Base-by-base conservation (phyloP, 257 asterid species). In the Salvia hispanica region DNA sequence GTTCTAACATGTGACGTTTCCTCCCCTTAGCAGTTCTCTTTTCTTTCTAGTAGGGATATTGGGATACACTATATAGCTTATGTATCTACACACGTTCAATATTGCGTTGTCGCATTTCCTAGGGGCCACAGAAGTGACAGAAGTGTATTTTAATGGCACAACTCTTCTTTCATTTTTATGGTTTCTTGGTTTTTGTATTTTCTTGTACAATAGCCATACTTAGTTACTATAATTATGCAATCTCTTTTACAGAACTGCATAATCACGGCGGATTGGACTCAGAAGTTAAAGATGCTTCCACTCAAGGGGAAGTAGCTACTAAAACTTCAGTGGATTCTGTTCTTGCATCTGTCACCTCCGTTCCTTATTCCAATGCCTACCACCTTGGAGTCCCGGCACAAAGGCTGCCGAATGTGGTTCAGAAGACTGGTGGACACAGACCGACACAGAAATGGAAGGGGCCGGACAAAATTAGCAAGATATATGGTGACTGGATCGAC, bases 401-500 rank as follows among this genome's bases (percentile, higher is more conserved):
- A 53, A 83, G 92, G 78, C 34, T 80, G 68, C 64, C 89, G 6
- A 79, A 75, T 57, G 79, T 48, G 51, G 54, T 71, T 5, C 82
- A 52, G 70, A 78, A 46, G 63, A 46, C 82, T 0, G 85, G 82
- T 0, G 85, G 82, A 33, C 71, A 46, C n/a, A 69, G 83, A 39
- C 16, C 61, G 28, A 54, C 16, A 1, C 85, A 76, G 65, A 84
- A 79, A 58, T 81, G 90, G 84, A 84, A 82, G 57, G 85, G 98
- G n/a, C 98, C 96, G 0, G 86, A 92, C 58, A 89, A 86, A 75
- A 92, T 92, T 40, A 81, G 86, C 83, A 84, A 84, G 76, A 79
- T 81, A 51, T 79, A 81, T 10, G 89, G 86, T 3, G 89, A 84
- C 65, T 84, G 86, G 89, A 81, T 81, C 14, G 85, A 84, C 31